These are phyloP conservation scores for Wickerhamiella bombiphila DNA, from an alignment of 805 yeast species.

Conservation along the genomic window DNA sequence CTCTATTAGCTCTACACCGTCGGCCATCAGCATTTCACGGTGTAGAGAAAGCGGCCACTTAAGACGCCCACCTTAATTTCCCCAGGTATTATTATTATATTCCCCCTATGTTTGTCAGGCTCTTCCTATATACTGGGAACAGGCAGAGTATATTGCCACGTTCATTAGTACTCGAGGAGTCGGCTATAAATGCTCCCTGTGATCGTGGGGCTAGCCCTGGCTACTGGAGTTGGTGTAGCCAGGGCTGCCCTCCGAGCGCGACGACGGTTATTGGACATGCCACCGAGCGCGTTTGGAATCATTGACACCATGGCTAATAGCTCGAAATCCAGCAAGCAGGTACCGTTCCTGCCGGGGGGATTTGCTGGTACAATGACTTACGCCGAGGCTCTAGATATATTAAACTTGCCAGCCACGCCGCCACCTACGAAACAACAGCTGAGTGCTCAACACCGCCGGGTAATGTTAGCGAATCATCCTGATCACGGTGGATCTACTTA, in stretches of 20 bases:
- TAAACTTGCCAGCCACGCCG: conserved; percentile 24
- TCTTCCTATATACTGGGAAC: too few relatives aligned
- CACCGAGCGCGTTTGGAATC: conserved; percentile 21
- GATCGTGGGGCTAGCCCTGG: conserved; percentile 20
- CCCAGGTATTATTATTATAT: too few relatives aligned
- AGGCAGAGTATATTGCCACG: too few relatives aligned
- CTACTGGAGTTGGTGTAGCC: conserved; percentile 19
- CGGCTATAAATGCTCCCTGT: conserved; percentile 18
- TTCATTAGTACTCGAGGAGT: too few relatives aligned
- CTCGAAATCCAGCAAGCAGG: conserved; percentile 4
- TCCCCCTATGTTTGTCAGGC: too few relatives aligned
- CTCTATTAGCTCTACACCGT: not conserved
- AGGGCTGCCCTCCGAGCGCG: conserved; percentile 24
- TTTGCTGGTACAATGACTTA: conserved; percentile 32
- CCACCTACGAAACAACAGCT: conserved; percentile 36
- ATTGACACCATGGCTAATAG: conserved; percentile 7
- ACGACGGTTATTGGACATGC: conserved; percentile 19
- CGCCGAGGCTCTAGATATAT: conserved; percentile 37
- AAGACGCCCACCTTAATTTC: too few relatives aligned
- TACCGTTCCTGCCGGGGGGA: conserved; percentile 22
- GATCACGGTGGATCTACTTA: conserved; percentile 89
- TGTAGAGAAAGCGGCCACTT: too few relatives aligned
- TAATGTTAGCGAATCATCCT: conserved; percentile 84
- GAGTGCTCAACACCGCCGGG: conserved; percentile 65
- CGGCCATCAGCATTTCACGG: not conserved